Evolutionary conservation across 2,329 filamentous ascomycete species (phyloP), one percentile per base, ranked within the genome.

Genomic region (Neofusicoccum umdonicola): DNA sequence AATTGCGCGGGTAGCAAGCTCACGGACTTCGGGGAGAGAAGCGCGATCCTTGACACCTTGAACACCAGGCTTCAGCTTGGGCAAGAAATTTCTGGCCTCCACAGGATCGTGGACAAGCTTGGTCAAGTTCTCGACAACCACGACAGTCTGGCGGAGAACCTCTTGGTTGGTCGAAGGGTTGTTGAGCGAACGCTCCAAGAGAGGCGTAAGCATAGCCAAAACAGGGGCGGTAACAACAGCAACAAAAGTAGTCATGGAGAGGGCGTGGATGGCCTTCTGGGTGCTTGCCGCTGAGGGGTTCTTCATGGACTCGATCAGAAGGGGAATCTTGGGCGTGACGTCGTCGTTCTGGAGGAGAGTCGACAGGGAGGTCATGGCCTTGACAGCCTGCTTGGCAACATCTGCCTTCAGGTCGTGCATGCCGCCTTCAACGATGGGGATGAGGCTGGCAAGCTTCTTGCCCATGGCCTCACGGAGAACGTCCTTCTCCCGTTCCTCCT

Each of bases 161-260:
- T 99, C 95, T 77, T 99, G 95, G 3, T 91, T 85, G 4, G 95
- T 99, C 15, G 87, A 87, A 8, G 94, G 95, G 67, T 89, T 94
- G 83, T 97, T 97, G 67, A 99, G 86, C 17, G 93, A 92, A 71
- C 95, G 90, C 81, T 98, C 95, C 34, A 99, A 87, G 70, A 98
- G 90, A 51, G 95, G 95, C 1, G 95, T 99, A 63, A 99, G 85
- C 64, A 99, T 88, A 17, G 95, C 95, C 65, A 99, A 87, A 4
- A 98, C 94, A 9, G 95, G 95, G 8, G 94, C 97, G 12, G 93
- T 97, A 71, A 99, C 95, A 68, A 96, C 86, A 64, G 95, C 93
- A 62, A 99, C 95, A 71, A 99, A 99, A n/a, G 95, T 99, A 11
- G 95, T 99, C 81, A 96, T 92, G 3, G 93, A 97, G 51, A 99